A percentile compares a stretch with the other conserved stretches of the same genome.
phyloP scores from a whole-genome alignment of 805 yeast genomes.

The Metschnikowia matae region DNA sequence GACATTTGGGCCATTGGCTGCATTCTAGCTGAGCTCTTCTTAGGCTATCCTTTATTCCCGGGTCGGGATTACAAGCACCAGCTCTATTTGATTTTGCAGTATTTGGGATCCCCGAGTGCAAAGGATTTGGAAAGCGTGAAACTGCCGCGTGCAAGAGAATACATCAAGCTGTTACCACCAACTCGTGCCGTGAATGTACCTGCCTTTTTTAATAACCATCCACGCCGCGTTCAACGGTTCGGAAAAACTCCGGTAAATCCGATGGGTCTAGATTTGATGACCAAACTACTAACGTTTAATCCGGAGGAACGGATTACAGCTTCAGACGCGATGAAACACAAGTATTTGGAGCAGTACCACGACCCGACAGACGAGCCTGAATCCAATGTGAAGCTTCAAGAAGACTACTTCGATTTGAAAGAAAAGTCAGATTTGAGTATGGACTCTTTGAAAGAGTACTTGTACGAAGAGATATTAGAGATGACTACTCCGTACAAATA shows the following conservation, averaged over 20 bases:
- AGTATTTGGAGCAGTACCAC: conserved; percentile 15
- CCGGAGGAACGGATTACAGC: conserved; percentile 13
- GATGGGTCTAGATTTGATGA: conserved; percentile 15
- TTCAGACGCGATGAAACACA: conserved; percentile 12
- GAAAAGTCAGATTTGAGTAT: conserved; percentile 11
- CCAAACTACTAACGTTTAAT: conserved; percentile 12
- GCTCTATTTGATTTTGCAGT: conserved; percentile 58
- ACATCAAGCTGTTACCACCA: conserved; percentile 15
- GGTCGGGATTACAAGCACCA: conserved; percentile 74
- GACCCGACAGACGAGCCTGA: conserved; percentile 16
- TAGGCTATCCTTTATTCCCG: conserved; percentile 63
- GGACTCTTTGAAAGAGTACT: conserved; percentile 11
- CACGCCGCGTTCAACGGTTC: conserved; percentile 11
- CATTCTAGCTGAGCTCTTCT: conserved; percentile 65
- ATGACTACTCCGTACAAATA: conserved; percentile 5
- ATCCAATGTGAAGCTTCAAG: conserved; percentile 11
- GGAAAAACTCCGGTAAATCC: conserved; percentile 14
- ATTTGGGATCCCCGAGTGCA: conserved; percentile 62
- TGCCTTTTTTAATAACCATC: conserved; percentile 9
- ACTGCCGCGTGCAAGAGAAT: conserved; percentile 15
- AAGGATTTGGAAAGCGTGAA: conserved; percentile 14
- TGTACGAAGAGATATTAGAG: conserved; percentile 13
- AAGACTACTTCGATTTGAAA: conserved; percentile 15
- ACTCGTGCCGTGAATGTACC: conserved; percentile 5
- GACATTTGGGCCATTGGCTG: conserved; percentile 84